Conservation (phyloP, 495 filamentous ascomycete species). For the Sphaerosporella brunnea region DNA sequence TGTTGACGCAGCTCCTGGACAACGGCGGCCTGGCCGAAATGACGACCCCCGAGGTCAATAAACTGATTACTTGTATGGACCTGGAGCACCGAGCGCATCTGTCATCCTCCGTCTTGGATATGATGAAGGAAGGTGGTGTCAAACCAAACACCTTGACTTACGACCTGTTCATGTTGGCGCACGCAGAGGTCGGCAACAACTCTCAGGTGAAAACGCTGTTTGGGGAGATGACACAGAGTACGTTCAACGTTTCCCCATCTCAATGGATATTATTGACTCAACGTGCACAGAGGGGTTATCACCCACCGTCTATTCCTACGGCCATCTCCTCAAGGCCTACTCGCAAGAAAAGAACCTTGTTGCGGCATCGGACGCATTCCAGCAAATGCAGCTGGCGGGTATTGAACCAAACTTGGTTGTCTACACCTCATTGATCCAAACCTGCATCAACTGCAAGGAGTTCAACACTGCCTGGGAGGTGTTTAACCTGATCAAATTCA, state of each 20-base stretch:
- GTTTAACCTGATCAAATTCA: constrained; percentile 26
- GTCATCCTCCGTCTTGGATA: constrained; percentile 11
- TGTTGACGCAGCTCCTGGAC: constrained; percentile 10
- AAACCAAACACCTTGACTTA: constrained; percentile 17
- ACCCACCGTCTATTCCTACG: constrained; percentile 21
- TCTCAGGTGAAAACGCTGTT: constrained; percentile 17
- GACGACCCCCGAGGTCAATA: constrained; percentile 16
- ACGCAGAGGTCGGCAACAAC: constrained; percentile 10
- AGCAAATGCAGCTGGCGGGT: constrained; percentile 19
- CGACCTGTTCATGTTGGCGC: constrained; percentile 22
- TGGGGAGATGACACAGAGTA: constrained; percentile 17
- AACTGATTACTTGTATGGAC: constrained; percentile 11
- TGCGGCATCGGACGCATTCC: constrained; percentile 16
- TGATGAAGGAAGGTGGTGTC: constrained; percentile 14
- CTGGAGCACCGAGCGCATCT: constrained; percentile 12
- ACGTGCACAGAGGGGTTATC: constrained; percentile 11
- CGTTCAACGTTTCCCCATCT: not conserved
- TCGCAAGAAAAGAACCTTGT: constrained; percentile 15
- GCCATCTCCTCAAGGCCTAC: constrained; percentile 22
- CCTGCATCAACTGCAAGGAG: constrained; percentile 18
- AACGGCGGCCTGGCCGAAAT: constrained; percentile 18
- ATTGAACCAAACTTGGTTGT: constrained; percentile 21
- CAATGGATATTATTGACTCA: constrained; percentile 10
- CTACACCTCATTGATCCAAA: constrained; percentile 25
- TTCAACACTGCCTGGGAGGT: constrained; percentile 22